These are phyloP conservation scores for Xylaria sp. DNA, from an alignment of 2,329 filamentous ascomycete genomes.

Conservation along the genomic window DNA sequence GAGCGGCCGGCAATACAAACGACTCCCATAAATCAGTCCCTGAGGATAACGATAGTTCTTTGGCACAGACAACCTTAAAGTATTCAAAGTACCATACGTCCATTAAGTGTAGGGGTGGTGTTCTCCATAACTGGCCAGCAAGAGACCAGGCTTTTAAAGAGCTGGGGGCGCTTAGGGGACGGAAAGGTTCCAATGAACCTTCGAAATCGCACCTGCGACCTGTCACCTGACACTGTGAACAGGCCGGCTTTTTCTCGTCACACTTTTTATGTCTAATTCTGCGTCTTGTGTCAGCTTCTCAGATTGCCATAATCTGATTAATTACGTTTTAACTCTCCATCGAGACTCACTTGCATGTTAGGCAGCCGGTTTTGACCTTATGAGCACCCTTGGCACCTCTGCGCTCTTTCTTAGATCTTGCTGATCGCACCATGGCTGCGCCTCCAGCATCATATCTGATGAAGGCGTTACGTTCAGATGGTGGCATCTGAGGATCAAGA, in stretches of 20 bases:
- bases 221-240: slow-evolving; percentile 13
- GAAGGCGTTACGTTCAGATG: not conserved
- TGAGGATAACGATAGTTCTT: slow-evolving; percentile 10
- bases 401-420: not conserved
- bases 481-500: not conserved
- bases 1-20: slow-evolving; percentile 10
- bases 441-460: not conserved
- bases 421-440: not conserved
- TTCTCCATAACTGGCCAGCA: slow-evolving; percentile 14
- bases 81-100: slow-evolving; percentile 25
- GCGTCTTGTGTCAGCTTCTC: not conserved
- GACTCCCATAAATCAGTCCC: slow-evolving; percentile 14
- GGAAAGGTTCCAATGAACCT: not conserved
- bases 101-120: slow-evolving; percentile 11
- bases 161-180: not conserved
- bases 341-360: slow-evolving; percentile 27
- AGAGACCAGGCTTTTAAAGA: slow-evolving; percentile 7
- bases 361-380: slow-evolving; percentile 27
- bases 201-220: slow-evolving; percentile 19
- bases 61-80: slow-evolving; percentile 8
- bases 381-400: slow-evolving; percentile 6
- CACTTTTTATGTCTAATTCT: slow-evolving; percentile 26
- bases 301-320: not conserved
- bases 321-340: not conserved
- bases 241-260: slow-evolving; percentile 19